Evolutionary conservation across 31 red algal species (phyloP), one percentile per base, ranked within the genome.

Genomic region (Odonthalia washingtoniensis): DNA sequence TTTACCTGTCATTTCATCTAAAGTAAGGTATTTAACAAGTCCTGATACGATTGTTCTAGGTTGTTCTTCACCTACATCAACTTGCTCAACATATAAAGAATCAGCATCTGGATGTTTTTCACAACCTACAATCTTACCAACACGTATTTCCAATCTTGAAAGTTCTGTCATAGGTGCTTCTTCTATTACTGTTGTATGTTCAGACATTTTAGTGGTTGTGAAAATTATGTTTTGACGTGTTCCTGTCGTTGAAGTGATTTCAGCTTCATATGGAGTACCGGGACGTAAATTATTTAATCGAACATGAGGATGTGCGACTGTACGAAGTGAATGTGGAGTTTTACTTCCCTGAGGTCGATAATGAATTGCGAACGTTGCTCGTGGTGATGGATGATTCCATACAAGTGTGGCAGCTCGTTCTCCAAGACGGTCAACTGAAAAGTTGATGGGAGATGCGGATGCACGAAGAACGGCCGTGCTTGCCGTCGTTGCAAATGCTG

Each of bases 1-100:
- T 14, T 93, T 78, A 1, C 61, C 91, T 2, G 89, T 68, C 78
- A 98, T 81, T 41, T 93, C 69, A 18, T 87, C 87, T 41, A 80
- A 31, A 24, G 87, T 43, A 38, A 89, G 64, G 69, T 76, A 95
- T 53, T 85, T 89, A 4, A 95, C 93, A 33, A 98, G 90, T n/a
- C 96, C 96, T 5, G 93, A 95, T 37, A 95, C 92, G 46, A 98
- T 98, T 1, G 87, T 93, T 3, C 96, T 83, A n/a, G 90, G 84
- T 35, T 82, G 63, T 43, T 79, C 81, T 77, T 94, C 95, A 2
- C 96, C 96, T 33, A 95, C 87, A 72, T 95, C 92, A 49, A 98
- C 84, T 65, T 98, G 77, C 33, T 95, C 92, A n/a, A 95, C 93
- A 42, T 95, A 95, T 61, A 98, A 81, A 41, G 85, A 64, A 72